A percentile compares a stretch with the other conserved stretches of the same genome.
Conservation (phyloP, 768 basidiomycete genomes). For the Boletus insuetus region DNA sequence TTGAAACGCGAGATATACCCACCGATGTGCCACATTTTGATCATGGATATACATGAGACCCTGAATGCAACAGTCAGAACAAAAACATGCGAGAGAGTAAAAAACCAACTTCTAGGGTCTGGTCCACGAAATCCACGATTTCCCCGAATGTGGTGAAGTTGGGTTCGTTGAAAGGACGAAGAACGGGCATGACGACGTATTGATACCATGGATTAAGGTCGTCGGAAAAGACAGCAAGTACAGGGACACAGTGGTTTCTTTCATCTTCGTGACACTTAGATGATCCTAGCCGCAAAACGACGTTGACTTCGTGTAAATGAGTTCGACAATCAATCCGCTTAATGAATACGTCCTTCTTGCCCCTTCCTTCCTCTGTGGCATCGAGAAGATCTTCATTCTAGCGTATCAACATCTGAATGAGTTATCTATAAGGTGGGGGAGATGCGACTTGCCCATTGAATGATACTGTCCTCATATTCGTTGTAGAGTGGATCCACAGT, state of each 20-base stretch:
- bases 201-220: neutral
- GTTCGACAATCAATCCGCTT: constrained; percentile 4
- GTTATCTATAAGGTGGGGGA: no score
- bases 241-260: neutral
- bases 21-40: constrained; percentile 37
- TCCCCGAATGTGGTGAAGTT: constrained; percentile 26
- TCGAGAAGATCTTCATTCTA: neutral
- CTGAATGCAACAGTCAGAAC: constrained; percentile 5
- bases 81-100: no score
- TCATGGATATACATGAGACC: constrained; percentile 36
- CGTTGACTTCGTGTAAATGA: constrained; percentile 3
- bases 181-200: constrained; percentile 30
- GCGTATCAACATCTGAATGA: no score
- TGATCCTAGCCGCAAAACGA: constrained; percentile 1
- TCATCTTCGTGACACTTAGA: neutral
- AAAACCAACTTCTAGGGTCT: constrained; percentile 22
- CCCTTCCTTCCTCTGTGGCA: neutral
- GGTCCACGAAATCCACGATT: constrained; percentile 25
- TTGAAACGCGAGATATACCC: neutral
- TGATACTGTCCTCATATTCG: neutral
- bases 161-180: constrained; percentile 24
- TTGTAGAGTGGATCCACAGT: neutral
- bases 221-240: no score
- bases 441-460: neutral
- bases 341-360: constrained; percentile 8